phyloP scores from a whole-genome alignment of 768 basidiomycete species.

The Naematelia encephala region DNA sequence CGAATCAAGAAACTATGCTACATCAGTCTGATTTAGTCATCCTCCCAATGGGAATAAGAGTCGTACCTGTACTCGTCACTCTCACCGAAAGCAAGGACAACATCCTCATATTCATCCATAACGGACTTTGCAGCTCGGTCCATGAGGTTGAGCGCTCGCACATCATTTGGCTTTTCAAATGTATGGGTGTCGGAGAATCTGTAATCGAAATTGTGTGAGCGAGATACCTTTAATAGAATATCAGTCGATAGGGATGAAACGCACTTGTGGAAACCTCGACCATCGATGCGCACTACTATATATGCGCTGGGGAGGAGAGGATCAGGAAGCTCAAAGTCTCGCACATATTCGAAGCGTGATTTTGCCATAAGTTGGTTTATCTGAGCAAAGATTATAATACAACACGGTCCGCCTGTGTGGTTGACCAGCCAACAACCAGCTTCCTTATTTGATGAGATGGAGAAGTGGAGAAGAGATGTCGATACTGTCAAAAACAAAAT shows the following conservation, averaged over 20 bases:
- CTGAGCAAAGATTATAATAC: no score
- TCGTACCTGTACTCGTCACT: slow-evolving; percentile 92
- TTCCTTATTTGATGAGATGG: no score
- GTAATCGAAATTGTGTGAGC: slow-evolving; percentile 1
- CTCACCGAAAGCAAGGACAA: slow-evolving; percentile 86
- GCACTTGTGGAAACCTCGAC: slow-evolving; percentile 88
- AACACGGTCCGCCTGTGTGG: no score
- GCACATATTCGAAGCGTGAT: slow-evolving; percentile 87
- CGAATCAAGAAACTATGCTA: slow-evolving; percentile 74
- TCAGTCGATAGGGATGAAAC: slow-evolving; percentile 18
- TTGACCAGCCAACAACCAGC: no score
- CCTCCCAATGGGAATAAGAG: neutral
- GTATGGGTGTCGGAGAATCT: slow-evolving; percentile 81
- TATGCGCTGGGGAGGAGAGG: slow-evolving; percentile 76
- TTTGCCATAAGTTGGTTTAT: slow-evolving; percentile 78
- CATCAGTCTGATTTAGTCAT: slow-evolving; percentile 4
- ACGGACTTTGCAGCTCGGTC: slow-evolving; percentile 77
- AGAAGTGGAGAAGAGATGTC: neutral
- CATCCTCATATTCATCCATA: slow-evolving; percentile 78
- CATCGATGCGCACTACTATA: slow-evolving; percentile 82
- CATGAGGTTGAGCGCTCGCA: slow-evolving; percentile 81
- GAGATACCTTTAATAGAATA: neutral
- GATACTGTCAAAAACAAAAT: no score
- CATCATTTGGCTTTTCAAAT: slow-evolving; percentile 89
- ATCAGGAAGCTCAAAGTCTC: slow-evolving; percentile 83